Evolutionary conservation across 1,284 basidiomycete genomes (phyloP).

Genomic region (Porogramme epimiltina): DNA sequence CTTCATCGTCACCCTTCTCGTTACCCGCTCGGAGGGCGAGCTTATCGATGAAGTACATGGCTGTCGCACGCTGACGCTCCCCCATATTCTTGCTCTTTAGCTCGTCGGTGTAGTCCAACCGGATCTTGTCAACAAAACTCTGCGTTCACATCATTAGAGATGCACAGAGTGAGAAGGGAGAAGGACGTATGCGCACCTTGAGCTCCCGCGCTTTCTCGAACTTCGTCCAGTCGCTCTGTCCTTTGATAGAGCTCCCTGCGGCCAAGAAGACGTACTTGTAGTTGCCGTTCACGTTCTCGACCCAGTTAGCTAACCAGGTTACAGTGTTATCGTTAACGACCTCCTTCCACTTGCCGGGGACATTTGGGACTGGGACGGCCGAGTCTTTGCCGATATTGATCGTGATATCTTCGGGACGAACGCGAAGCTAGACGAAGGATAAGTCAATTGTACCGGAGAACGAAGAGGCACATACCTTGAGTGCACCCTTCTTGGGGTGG

Average conservation of each 20-base stretch:
- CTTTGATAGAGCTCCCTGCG: conserved; percentile 92
- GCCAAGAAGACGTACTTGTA: conserved; percentile 97
- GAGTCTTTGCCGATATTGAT: conserved; percentile 86
- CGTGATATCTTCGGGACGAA: conserved; percentile 91
- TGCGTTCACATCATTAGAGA: conserved; percentile 32
- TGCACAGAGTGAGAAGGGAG: background rate
- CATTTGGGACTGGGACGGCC: conserved; percentile 81
- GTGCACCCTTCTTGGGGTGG: conserved; percentile 95
- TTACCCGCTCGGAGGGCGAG: conserved; percentile 96
- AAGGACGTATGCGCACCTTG: conserved; percentile 59
- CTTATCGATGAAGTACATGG: conserved; percentile 96
- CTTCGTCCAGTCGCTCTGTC: conserved; percentile 94
- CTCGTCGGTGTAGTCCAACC: conserved; percentile 83
- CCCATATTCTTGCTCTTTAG: conserved; percentile 90
- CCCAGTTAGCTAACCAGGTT: conserved; percentile 98
- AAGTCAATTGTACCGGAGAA: background rate
- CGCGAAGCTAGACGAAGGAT: conserved; percentile 60
- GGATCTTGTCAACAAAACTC: conserved; percentile 90
- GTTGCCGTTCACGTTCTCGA: conserved; percentile 90
- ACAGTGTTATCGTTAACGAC: conserved; percentile 92
- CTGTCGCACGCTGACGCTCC: conserved; percentile 90
- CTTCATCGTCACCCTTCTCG: conserved; percentile 98
- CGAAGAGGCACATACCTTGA: conserved; percentile 68
- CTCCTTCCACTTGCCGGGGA: conserved; percentile 85
- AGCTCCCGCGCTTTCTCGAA: conserved; percentile 96